Percentiles rank a stretch among this genome's conserved stretches.
Conservation (phyloP, 2,329 filamentous ascomycete species). For the Pyrenophora seminiperda region DNA sequence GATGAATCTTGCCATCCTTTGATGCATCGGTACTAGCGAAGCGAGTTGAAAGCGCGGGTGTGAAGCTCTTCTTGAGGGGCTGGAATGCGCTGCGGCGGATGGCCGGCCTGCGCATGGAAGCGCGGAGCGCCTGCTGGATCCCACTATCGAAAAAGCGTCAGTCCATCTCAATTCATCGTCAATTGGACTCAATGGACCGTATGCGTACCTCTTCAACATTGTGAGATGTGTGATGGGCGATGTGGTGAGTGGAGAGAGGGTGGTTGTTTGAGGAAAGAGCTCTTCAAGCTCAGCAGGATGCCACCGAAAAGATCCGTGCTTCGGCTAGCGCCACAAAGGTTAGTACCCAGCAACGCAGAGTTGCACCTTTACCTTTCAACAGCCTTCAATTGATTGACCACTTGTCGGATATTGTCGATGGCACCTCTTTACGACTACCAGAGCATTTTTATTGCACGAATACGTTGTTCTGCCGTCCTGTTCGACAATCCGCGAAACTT, state of each 20-base stretch:
- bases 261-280: slow-evolving; percentile 33
- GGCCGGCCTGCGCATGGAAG: slow-evolving; percentile 63
- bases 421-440: no score
- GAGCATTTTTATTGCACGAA: no score
- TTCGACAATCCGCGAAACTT: no score
- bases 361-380: not conserved
- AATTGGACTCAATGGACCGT: slow-evolving; percentile 40
- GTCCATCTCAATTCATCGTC: slow-evolving; percentile 37
- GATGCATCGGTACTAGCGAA: slow-evolving; percentile 65
- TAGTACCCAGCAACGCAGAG: slow-evolving; percentile 3
- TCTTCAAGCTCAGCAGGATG: slow-evolving; percentile 18
- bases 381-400: not conserved
- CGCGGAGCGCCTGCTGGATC: slow-evolving; percentile 68
- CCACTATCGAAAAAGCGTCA: slow-evolving; percentile 59
- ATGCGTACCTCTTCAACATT: slow-evolving; percentile 67
- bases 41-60: slow-evolving; percentile 64
- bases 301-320: slow-evolving; percentile 15
- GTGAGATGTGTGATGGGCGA: slow-evolving; percentile 54
- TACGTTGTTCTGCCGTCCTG: no score
- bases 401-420: no score
- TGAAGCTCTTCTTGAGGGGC: slow-evolving; percentile 61
- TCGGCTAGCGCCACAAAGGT: slow-evolving; percentile 10
- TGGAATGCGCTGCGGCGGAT: slow-evolving; percentile 59
- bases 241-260: slow-evolving; percentile 35
- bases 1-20: slow-evolving; percentile 68